A percentile compares a stretch with the other conserved stretches of the same genome.
Evolutionary conservation across 1,139 yeast species (phyloP).

Genomic region (Trichomonascaceae sp.): DNA sequence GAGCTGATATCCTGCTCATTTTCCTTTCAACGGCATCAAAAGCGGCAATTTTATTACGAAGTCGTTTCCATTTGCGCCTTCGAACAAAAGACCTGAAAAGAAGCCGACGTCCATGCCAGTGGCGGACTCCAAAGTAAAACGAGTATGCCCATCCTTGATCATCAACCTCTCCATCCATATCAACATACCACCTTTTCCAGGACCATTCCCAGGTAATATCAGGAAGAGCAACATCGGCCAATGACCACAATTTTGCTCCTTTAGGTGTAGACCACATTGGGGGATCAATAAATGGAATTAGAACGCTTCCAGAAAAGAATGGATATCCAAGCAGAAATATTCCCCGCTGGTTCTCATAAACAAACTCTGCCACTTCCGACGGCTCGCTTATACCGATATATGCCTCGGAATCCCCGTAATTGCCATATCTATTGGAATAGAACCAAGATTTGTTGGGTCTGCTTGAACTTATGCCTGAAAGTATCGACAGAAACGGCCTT

Average conservation of each 20-base stretch:
- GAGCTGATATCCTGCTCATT: neutral
- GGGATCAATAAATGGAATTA: slow-evolving; percentile 56
- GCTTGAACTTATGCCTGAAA: neutral
- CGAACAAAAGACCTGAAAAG: slow-evolving; percentile 39
- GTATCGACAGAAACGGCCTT: neutral
- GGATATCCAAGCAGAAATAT: slow-evolving; percentile 59
- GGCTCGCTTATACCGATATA: neutral
- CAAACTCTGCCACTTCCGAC: slow-evolving; percentile 3
- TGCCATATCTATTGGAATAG: neutral
- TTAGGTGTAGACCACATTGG: slow-evolving; percentile 34
- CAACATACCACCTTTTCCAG: slow-evolving; percentile 68
- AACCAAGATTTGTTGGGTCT: neutral
- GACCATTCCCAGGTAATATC: slow-evolving; percentile 65
- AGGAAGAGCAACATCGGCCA: slow-evolving; percentile 53
- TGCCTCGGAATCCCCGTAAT: neutral
- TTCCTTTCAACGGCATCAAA: neutral
- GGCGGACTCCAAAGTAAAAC: slow-evolving; percentile 30
- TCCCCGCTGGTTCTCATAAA: slow-evolving; percentile 68
- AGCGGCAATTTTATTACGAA: slow-evolving; percentile 22
- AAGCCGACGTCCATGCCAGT: slow-evolving; percentile 38
- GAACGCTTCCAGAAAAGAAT: slow-evolving; percentile 48
- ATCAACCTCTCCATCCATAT: slow-evolving; percentile 67
- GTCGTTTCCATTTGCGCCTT: slow-evolving; percentile 37
- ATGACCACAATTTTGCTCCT: slow-evolving; percentile 30
- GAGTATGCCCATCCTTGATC: slow-evolving; percentile 76